Base-by-base conservation (phyloP, 495 filamentous ascomycete species). In the Chaetomium fimeti region DNA sequence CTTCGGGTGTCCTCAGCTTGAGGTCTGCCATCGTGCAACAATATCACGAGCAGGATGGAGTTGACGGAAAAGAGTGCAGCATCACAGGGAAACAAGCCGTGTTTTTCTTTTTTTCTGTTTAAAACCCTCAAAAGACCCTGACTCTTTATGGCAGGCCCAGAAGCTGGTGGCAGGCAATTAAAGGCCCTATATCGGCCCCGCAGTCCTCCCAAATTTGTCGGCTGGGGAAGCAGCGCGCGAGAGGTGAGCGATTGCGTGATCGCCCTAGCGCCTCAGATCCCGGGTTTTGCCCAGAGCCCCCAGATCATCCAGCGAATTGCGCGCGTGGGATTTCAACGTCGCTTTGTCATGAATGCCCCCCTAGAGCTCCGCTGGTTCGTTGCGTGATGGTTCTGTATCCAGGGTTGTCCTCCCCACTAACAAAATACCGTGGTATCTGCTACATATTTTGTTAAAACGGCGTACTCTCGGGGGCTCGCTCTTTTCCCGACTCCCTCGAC, bases 1-100 rank as follows among this genome's bases (percentile, higher is more conserved):
- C 77, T 74, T 79, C 75, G 60, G 79, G 77, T 70, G 79, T 80
- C 55, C 73, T 72, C 64, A 79, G 72, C 66, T 57, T 66, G 62
- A 59, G 62, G 58, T 68, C 65, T 64, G 76, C 75, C 77, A 78
- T 80, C 64, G 63, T 60, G 60, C 60, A 53, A 48, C 32, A 48
- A 48, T 3, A 5, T 42, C 27, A 53, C 42, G 54, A 64, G 60
- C 20, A 53, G 29, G 38, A 56, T 20, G 27, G 49, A 28, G 28
- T 49, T 58, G 65, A 57, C 11, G 24, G 13, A 29, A 38, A 36
- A 59, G 5, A 59, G 3, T 54, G 49, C 25, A 62, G 45, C 60
- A 57, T 62, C 52, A 60, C 32, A 57, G 36, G 53, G 24, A 48
- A 28, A 56, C 55, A 2, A 36, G 48, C 29, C 38, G n/a, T 15